These are phyloP conservation scores for Fusarium torreyae DNA, from an alignment of 2,329 filamentous ascomycete genomes.

Conservation along the genomic window DNA sequence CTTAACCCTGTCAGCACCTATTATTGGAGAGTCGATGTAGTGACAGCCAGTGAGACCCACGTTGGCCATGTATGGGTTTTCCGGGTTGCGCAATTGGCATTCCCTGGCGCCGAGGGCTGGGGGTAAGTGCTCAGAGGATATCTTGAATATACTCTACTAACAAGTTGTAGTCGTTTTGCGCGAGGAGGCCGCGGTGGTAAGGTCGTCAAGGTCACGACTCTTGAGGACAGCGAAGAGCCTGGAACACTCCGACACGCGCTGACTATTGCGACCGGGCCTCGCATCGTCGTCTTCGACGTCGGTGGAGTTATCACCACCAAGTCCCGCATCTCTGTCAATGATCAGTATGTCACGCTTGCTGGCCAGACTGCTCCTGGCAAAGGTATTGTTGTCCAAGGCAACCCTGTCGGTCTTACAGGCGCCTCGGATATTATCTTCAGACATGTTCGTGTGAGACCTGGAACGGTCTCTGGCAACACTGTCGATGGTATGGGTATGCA, in stretches of 20 bases:
- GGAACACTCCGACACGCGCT: constrained; percentile 54
- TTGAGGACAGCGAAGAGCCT: constrained; percentile 49
- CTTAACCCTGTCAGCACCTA: background rate
- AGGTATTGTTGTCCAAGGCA: constrained; percentile 54
- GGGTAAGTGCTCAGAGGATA: no score
- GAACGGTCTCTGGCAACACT: constrained; percentile 51
- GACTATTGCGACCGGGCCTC: constrained; percentile 58
- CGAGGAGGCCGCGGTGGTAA: constrained; percentile 54
- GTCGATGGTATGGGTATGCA: constrained; percentile 56
- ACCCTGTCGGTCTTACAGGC: constrained; percentile 52
- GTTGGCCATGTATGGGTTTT: background rate
- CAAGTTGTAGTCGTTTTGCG: constrained; percentile 50
- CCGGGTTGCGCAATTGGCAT: constrained; percentile 51
- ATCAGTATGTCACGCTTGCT: constrained; percentile 60
- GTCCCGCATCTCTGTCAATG: constrained; percentile 59
- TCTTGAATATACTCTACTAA: no score
- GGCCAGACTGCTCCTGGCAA: constrained; percentile 64
- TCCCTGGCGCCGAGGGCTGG: constrained; percentile 54
- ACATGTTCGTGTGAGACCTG: constrained; percentile 50
- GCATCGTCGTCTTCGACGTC: constrained; percentile 62
- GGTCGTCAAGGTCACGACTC: constrained; percentile 54
- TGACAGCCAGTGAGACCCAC: background rate
- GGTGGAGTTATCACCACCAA: constrained; percentile 62
- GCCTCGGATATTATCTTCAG: constrained; percentile 50
- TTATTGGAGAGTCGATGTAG: constrained; percentile 4